Base-by-base conservation (phyloP, 176 grass and related monocot species). In the Oryza coarctata region DNA sequence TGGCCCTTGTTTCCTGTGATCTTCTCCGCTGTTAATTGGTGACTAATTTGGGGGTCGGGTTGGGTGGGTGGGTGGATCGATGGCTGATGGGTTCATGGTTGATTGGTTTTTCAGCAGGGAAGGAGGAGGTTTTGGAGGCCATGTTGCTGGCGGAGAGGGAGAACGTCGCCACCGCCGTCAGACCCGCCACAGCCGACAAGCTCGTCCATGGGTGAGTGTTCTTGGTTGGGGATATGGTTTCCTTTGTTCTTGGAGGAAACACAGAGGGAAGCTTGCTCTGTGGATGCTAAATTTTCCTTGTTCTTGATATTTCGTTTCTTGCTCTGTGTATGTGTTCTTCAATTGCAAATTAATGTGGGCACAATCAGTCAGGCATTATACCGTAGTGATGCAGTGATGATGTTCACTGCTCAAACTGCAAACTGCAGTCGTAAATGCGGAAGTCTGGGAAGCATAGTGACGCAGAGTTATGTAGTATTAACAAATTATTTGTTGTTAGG, bases 121-220 rank as follows among this genome's bases (percentile, higher is more conserved):
- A 52, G 49, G 13, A 63, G 18, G 57, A 4, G 58, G 62, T 63
- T 55, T 71, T 23, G 6, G 47, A 32, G 17, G 32, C 27, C 44
- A 86, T 90, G 88, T 63, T 86, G 30, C 73, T 79, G 3, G 44
- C 73, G 6, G 84, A 81, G 32, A 36, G 35, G 35, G 75, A 47
- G 44, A 67, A 49, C 47, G 81, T 73, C 34, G 80, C 86, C 66
- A 38, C 73, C 25, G 39, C 77, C 82, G 5, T 68, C 87, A 79
- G 68, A 45, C 55, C 80, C 12, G 22, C 65, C 29, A 28, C 79
- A 7, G 79, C 79, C 17, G 88, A 86, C 18, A 79, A 83, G 62
- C 47, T 63, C 36, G 61, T 68, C 74, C 68, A 22, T 26, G 74
- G 88, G 84, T 90, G 61, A 64, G 22, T 15, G 50, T 55, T 55